A percentile compares a stretch with the other conserved stretches of the same genome.
phyloP scores from a whole-genome alignment of 2,329 filamentous ascomycete genomes.

The Aspergillus chevalieri region DNA sequence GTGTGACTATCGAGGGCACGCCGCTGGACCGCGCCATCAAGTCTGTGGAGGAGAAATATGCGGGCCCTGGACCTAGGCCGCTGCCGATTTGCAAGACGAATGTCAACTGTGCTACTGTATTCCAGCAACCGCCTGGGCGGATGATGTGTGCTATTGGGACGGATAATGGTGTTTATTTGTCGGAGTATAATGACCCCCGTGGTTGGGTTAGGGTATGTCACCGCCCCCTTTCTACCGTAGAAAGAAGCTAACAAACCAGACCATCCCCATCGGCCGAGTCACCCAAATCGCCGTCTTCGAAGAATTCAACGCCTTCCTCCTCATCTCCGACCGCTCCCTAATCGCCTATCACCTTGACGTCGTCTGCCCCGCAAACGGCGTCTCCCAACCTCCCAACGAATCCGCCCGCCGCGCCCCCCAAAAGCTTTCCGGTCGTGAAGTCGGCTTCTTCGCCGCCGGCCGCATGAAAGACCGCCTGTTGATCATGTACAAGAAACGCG shows the following conservation, averaged over 20 bases:
- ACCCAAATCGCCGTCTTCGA: conserved; percentile 93
- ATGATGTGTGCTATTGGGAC: conserved; percentile 91
- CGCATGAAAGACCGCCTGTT: conserved; percentile 95
- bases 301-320: conserved; percentile 85
- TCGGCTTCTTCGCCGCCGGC: conserved; percentile 92
- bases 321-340: conserved; percentile 85
- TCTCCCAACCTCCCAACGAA: conserved; percentile 55
- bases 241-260: conserved; percentile 46
- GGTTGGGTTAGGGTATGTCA: conserved; percentile 77
- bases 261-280: conserved; percentile 68
- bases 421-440: conserved; percentile 80
- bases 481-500: conserved; percentile 95
- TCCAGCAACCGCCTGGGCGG: conserved; percentile 72
- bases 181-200: conserved; percentile 80
- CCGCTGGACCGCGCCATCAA: conserved; percentile 85
- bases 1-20: conserved; percentile 79
- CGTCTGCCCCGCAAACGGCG: conserved; percentile 54
- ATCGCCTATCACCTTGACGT: conserved; percentile 92
- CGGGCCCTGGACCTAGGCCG: conserved; percentile 55
- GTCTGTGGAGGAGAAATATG: conserved; percentile 73
- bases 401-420: conserved; percentile 81
- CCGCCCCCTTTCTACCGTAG: not conserved
- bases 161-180: conserved; percentile 86
- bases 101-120: conserved; percentile 90
- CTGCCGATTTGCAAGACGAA: conserved; percentile 76